These are phyloP conservation scores for Capronia americana DNA, from an alignment of 2,329 filamentous ascomycete genomes.

Conservation along the genomic window DNA sequence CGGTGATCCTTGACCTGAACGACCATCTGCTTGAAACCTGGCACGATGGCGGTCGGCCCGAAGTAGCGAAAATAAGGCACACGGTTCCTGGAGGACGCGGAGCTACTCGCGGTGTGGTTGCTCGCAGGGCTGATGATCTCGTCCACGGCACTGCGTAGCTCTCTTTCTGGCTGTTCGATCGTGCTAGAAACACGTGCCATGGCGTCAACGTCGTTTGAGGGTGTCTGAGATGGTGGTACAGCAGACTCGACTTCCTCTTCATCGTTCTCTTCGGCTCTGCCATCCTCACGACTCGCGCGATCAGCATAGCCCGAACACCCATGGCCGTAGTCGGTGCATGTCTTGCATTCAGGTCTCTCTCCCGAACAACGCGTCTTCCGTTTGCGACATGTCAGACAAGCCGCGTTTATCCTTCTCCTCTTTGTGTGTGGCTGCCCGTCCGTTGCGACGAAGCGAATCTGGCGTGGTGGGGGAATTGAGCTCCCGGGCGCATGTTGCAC, in stretches of 20 bases:
- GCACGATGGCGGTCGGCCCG: constrained; percentile 87
- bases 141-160: constrained; percentile 8
- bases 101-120: constrained; percentile 46
- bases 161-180: constrained; percentile 2
- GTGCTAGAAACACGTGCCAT: neutral
- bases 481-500: constrained; percentile 9
- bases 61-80: constrained; percentile 93
- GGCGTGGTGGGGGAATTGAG: constrained; percentile 42
- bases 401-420: constrained; percentile 77
- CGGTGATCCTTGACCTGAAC: constrained; percentile 37
- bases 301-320: constrained; percentile 72
- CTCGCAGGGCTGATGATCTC: constrained; percentile 44
- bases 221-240: constrained; percentile 22
- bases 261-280: constrained; percentile 27
- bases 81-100: constrained; percentile 60
- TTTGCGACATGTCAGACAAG: constrained; percentile 75
- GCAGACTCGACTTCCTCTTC: constrained; percentile 29
- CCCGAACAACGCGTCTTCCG: constrained; percentile 78
- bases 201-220: constrained; percentile 16
- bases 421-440: constrained; percentile 82
- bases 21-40: constrained; percentile 82
- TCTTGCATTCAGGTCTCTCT: constrained; percentile 74
- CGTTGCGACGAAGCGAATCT: constrained; percentile 80
- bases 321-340: constrained; percentile 74
- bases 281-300: constrained; percentile 24